phyloP scores from a whole-genome alignment of 305 asterid genomes.

The Nicotiana rustica region DNA sequence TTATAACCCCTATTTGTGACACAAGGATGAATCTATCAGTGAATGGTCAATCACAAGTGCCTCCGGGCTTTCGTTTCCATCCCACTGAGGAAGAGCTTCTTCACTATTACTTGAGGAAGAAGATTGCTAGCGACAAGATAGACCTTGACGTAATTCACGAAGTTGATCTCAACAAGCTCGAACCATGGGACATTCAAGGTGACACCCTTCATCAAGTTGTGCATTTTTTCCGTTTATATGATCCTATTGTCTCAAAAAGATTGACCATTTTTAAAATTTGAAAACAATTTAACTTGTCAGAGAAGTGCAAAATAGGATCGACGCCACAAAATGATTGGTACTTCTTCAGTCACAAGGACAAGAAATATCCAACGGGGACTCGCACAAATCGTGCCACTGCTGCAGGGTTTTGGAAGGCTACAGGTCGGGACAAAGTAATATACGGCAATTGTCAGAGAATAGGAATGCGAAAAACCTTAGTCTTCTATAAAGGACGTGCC shows the following conservation, averaged over 20 bases:
- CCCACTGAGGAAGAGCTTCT: slow-evolving; percentile 95
- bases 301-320: slow-evolving; percentile 89
- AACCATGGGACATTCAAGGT: slow-evolving; percentile 98
- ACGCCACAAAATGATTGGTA: slow-evolving; percentile 97
- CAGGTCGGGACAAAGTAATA: slow-evolving; percentile 90
- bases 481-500: slow-evolving; percentile 90
- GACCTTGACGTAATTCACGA: slow-evolving; percentile 90
- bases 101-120: slow-evolving; percentile 84
- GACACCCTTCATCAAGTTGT: not conserved
- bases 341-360: slow-evolving; percentile 96
- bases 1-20: slow-evolving; percentile 34
- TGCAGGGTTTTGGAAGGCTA: slow-evolving; percentile 98
- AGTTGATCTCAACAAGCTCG: slow-evolving; percentile 89
- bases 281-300: slow-evolving; percentile 41
- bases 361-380: slow-evolving; percentile 92
- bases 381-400: slow-evolving; percentile 94
- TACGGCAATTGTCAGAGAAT: slow-evolving; percentile 70
- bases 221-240: not conserved
- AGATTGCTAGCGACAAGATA: slow-evolving; percentile 66
- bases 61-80: slow-evolving; percentile 92
- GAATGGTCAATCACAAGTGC: slow-evolving; percentile 82
- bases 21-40: slow-evolving; percentile 71
- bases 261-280: no score
- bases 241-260: not conserved
- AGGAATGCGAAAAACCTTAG: slow-evolving; percentile 94